Base-by-base conservation (phyloP, 2,329 filamentous ascomycete genomes). In the Phialemonium atrogriseum region DNA sequence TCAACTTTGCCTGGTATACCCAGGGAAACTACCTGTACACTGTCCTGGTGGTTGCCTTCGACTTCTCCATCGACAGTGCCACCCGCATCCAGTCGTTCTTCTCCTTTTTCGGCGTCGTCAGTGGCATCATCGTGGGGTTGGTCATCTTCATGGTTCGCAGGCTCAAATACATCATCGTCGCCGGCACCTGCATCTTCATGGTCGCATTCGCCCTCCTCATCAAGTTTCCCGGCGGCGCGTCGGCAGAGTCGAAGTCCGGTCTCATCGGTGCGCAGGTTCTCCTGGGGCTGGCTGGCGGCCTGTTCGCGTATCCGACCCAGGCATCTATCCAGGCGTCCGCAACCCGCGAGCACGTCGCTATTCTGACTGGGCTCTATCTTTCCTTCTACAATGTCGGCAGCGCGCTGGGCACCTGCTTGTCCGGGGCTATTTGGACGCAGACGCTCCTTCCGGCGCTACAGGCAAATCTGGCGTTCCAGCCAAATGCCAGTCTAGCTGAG, bases 11-110 rank as follows among this genome's bases (percentile, higher is more conserved):
- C 3, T 78, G 70, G 71, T 66, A 63, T 30, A 58, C 73, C 13
- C 73, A 78, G 45, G 70, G 66, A 21, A 70, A 76, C 43, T 78
- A 70, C 42, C 55, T 79, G 0, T 78, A 68, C 46, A 75, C 73
- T 0, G 65, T 78, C 0, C 65, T 79, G 3, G 48, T 69, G 6
- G 70, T 79, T 8, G 64, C 63, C 3, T 78, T 77, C 40, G 64
- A 73, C 44, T 70, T 76, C 42, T 64, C 65, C 3, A 54, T 70
- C 19, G 60, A 61, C 33, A 66, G 57, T 8, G 71, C 74, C 0
- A 76, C 70, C 0, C 66, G 73, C 1, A 72, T 79, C 26, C 42
- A 62, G 2, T 71, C 69, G 0, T 61, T 79, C 18, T 79, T 73
- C 51, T 58, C 54, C 3, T 64, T 64, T 31, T 61, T 59, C 11